Base-by-base conservation (phyloP, 345 rosid genomes). In the Viola odorata region DNA sequence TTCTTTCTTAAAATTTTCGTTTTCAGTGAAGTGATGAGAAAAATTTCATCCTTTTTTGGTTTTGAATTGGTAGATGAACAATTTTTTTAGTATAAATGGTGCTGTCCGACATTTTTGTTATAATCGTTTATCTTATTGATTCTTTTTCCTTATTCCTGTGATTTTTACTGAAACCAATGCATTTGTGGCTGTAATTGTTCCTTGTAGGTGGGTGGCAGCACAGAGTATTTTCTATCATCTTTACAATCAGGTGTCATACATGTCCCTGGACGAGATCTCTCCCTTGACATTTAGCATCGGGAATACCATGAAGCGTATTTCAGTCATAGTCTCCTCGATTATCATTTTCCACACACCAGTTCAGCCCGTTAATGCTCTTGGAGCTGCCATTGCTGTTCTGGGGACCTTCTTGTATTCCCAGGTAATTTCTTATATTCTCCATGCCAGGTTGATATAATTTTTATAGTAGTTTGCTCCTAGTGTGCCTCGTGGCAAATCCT, bases 341-440 rank as follows among this genome's bases (percentile, higher is more conserved):
- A 95, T 95, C 69, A 91, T 95, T 69, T 95, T 95, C 90, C 98
- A 45, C 71, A 95, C 98, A 3, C 98, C 99, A 16, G 87, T 95
- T 66, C 98, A 79, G 70, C 96, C 97, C 0, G 69, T 91, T 70
- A 95, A 95, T 50, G 94, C 96, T 12, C 85, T 95, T 54, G 98
- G 99, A 63, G 96, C 99, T 40, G 98, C 98, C 75, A 88, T 95
- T 1, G 99, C 99, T 4, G 52, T 91, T 76, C 82, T 95, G 5
- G 99, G 99, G 69, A 95, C 98, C 69, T 95, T 95, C 98, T 65
- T 95, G 79, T 95, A 95, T 64, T 95, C 98, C 47, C 99, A 95
- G 99, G 98, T 91, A 61, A 75, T 54, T 62, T 52, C 15, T 60
- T 37, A 55, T 0, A 50, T 37, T 62, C 38, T 67, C 59, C 45